These are phyloP conservation scores for Xylaria sp. DNA, from an alignment of 2,329 filamentous ascomycete genomes.

Conservation along the genomic window DNA sequence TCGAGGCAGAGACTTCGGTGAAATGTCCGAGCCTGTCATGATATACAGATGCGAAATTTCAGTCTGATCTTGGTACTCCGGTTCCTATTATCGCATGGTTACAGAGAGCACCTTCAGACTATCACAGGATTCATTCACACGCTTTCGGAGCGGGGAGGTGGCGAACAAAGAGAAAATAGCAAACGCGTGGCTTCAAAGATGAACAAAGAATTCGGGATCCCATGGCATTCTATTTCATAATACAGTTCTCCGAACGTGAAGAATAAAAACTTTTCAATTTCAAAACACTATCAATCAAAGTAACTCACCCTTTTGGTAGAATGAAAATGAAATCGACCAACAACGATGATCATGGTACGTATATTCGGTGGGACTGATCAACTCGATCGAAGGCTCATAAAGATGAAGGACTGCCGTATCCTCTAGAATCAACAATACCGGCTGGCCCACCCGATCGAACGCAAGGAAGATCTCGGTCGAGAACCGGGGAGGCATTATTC, in stretches of 20 bases:
- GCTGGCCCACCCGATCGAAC: conserved; percentile 18
- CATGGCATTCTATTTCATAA: neutral
- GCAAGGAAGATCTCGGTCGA: neutral
- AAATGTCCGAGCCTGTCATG: too few species aligned
- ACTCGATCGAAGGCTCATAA: neutral
- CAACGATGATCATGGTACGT: conserved; percentile 24
- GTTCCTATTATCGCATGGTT: too few species aligned
- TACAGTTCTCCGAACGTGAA: neutral
- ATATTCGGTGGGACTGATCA: neutral
- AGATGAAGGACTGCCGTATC: conserved; percentile 41
- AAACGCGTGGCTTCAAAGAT: conserved; percentile 1
- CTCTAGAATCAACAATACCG: conserved; percentile 38
- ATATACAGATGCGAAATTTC: too few species aligned
- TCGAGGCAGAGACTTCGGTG: too few species aligned
- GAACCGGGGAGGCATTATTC: conserved; percentile 9
- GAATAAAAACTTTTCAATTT: neutral
- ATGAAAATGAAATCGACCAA: conserved; percentile 17
- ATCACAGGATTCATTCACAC: neutral
- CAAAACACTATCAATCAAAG: neutral
- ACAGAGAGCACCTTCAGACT: too few species aligned
- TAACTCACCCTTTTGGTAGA: neutral
- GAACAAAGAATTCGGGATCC: conserved; percentile 12
- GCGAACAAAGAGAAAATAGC: conserved; percentile 15
- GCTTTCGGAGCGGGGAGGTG: neutral
- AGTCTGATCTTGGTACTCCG: too few species aligned